Conservation (phyloP, 2,329 filamentous ascomycete genomes). For the Aureobasidium sp. region DNA sequence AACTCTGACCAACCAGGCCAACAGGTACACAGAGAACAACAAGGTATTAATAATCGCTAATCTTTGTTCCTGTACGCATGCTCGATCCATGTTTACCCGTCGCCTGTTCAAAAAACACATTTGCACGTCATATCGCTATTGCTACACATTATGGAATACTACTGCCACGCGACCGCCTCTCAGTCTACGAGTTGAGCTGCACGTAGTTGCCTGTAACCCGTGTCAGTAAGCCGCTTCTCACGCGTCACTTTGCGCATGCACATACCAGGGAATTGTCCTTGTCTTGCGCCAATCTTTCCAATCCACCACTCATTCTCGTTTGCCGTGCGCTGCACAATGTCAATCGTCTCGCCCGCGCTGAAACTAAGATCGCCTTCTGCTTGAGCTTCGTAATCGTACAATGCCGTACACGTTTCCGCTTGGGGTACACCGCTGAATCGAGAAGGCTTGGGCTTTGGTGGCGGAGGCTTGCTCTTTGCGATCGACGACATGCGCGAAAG, state of each 20-base stretch:
- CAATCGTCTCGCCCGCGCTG: slow-evolving; percentile 76
- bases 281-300: slow-evolving; percentile 66
- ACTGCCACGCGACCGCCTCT: not conserved
- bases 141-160: slow-evolving; percentile 1
- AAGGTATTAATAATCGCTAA: not conserved
- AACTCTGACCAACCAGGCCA: too few species aligned
- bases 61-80: not conserved
- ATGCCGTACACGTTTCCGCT: slow-evolving; percentile 72
- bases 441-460: slow-evolving; percentile 56
- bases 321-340: slow-evolving; percentile 71
- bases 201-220: not conserved
- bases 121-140: not conserved
- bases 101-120: not conserved
- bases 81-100: not conserved
- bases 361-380: slow-evolving; percentile 92
- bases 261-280: slow-evolving; percentile 92
- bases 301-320: slow-evolving; percentile 98
- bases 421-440: slow-evolving; percentile 55
- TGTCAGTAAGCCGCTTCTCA: not conserved
- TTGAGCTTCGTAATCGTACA: slow-evolving; percentile 95
- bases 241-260: slow-evolving; percentile 12
- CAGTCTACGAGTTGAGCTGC: slow-evolving; percentile 1
- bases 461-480: slow-evolving; percentile 36
- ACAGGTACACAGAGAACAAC: not conserved
- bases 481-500: slow-evolving; percentile 9